phyloP scores from a whole-genome alignment of 2,329 filamentous ascomycete species.

The Teratosphaeria viscida region DNA sequence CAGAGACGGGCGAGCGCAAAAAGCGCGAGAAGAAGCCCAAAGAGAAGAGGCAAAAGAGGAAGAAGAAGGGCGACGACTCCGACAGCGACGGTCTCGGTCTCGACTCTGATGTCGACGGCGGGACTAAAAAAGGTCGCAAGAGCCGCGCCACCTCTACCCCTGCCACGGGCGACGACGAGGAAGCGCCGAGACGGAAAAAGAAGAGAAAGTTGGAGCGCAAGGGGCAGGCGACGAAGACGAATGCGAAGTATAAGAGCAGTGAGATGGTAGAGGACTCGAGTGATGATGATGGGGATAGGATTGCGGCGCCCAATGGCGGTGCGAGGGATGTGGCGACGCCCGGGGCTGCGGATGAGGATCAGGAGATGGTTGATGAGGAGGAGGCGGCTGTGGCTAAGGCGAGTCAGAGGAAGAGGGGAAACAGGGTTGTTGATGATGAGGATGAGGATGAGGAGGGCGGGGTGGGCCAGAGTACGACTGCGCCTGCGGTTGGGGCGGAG shows the following conservation, averaged over 20 bases:
- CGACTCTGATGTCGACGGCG: constrained; percentile 39
- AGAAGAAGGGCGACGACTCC: constrained; percentile 37
- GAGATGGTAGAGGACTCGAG: constrained; percentile 76
- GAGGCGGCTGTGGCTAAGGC: constrained; percentile 14
- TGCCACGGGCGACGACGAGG: constrained; percentile 26
- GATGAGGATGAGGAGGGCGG: constrained; percentile 19
- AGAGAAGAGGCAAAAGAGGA: constrained; percentile 47
- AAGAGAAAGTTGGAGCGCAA: constrained; percentile 50
- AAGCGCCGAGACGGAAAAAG: constrained; percentile 50
- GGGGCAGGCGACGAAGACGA: constrained; percentile 26
- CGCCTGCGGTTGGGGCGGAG: not conserved
- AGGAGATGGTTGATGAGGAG: constrained; percentile 19
- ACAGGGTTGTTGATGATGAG: constrained; percentile 25
- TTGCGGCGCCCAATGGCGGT: constrained; percentile 13
- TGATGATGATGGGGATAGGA: constrained; percentile 34
- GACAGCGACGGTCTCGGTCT: constrained; percentile 33
- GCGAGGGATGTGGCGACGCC: constrained; percentile 11
- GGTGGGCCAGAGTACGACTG: not conserved
- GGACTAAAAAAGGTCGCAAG: constrained; percentile 18
- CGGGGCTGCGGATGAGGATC: constrained; percentile 16
- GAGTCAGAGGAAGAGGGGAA: constrained; percentile 19
- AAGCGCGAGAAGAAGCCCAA: constrained; percentile 62
- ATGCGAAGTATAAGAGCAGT: constrained; percentile 68
- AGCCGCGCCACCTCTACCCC: constrained; percentile 22
- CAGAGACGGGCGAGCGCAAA: constrained; percentile 69